Base-by-base conservation (phyloP, 2,329 filamentous ascomycete genomes). In the Furcasterigmium furcatum region DNA sequence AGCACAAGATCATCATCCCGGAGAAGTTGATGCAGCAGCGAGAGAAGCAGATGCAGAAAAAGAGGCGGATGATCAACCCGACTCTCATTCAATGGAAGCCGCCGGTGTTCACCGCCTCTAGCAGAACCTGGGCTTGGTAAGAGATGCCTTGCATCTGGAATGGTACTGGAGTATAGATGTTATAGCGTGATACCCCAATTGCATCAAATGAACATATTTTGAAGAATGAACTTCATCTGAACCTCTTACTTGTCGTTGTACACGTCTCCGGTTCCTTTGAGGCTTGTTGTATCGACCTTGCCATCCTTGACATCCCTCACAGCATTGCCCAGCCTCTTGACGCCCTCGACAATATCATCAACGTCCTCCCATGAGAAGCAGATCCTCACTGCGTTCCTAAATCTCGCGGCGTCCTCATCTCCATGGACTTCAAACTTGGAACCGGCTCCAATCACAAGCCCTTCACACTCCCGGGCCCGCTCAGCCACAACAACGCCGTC, bases 101-200 rank as follows among this genome's bases (percentile, higher is more conserved):
- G 10, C 94, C 94, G 0, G 88, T 96, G 0, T 97, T 97, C 61
- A 91, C 87, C 21, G 91, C 92, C 1, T 88, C 87, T 13, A 88
- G 83, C 55, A 79, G 92, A 56, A 97, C 92, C 12, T 97, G 94
- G 94, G 95, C 91, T 50, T 97, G 92, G 92, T 96, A 72, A 39
- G n/a, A 10, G 34, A 19, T 36, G 16, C 7, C 34, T 13, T 13
- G 30, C 30, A n/a, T n/a, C n/a, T n/a, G n/a, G n/a, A n/a, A n/a
- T n/a, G n/a, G 30, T 32, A 36, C 5, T 4, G 34, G 18, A 35
- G 32, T n/a, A 16, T 18, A 9, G 9, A 32, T 24, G 25, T 14
- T n/a, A 24, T 21, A 34, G 24, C 9, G 38, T 34, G 43, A 22
- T 46, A 45, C 43, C 45, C 42, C 38, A 40, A 19, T 41, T 39